Percentiles rank a stretch among this genome's conserved stretches.
phyloP scores from a whole-genome alignment of 78 protist genomes.

The Diacronema lutheri region DNA sequence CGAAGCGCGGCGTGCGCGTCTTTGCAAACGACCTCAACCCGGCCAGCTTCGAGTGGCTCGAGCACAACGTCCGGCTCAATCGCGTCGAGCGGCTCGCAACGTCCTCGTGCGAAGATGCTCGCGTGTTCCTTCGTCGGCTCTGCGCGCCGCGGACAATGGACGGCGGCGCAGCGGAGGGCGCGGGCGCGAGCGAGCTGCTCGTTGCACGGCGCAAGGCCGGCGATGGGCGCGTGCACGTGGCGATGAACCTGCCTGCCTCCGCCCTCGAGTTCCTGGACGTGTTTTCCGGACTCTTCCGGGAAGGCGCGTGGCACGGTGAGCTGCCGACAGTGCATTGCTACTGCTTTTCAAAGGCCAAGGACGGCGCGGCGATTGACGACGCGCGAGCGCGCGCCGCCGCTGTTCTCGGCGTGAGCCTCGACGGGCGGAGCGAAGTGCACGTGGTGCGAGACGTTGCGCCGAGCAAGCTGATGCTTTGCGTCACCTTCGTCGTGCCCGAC shows the following conservation, averaged over 20 bases:
- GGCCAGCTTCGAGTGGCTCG: conserved; percentile 53
- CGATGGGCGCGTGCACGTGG: conserved; percentile 43
- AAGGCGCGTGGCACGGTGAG: not conserved
- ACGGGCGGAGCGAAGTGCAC: not conserved
- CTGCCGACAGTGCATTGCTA: conserved; percentile 65
- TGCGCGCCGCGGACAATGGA: not conserved
- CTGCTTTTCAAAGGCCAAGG: conserved; percentile 37
- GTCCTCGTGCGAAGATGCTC: conserved; percentile 42
- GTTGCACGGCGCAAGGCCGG: not conserved
- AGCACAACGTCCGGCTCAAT: conserved; percentile 32
- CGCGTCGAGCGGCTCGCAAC: not conserved
- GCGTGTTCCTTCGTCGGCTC: conserved; percentile 52
- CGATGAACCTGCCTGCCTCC: conserved; percentile 88
- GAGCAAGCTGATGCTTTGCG: conserved; percentile 78
- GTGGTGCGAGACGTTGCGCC: conserved; percentile 88
- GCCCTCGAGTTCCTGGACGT: conserved; percentile 76
- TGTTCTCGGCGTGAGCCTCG: not conserved
- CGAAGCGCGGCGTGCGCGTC: conserved; percentile 59
- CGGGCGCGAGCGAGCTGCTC: too few relatives aligned
- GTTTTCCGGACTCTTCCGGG: conserved; percentile 30
- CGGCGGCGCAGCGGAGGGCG: not conserved
- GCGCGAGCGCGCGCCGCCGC: conserved; percentile 7
- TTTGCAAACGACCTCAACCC: conserved; percentile 96
- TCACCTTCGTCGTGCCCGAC: conserved; percentile 63
- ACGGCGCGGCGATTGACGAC: not conserved